Evolutionary conservation across 2,329 filamentous ascomycete species (phyloP).

Genomic region (Aspergillus spinulosporus): DNA sequence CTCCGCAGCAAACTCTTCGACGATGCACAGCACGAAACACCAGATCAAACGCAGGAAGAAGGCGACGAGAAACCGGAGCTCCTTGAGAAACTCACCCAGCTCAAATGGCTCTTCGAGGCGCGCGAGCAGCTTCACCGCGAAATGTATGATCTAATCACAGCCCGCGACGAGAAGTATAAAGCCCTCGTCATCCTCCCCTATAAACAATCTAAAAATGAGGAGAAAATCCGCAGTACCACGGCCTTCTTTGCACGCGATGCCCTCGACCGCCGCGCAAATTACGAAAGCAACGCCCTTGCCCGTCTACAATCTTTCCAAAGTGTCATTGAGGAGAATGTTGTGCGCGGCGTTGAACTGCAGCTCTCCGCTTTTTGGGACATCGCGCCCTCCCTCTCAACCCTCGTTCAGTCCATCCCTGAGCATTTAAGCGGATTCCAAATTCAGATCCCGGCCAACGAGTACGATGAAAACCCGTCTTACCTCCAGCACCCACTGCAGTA

Average conservation of each 20-base stretch:
- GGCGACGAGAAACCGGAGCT: slow-evolving; percentile 93
- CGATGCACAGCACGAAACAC: slow-evolving; percentile 66
- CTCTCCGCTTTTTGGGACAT: slow-evolving; percentile 98
- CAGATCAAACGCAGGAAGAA: slow-evolving; percentile 88
- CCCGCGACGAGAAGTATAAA: slow-evolving; percentile 83
- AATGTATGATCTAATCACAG: slow-evolving; percentile 78
- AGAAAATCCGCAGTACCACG: slow-evolving; percentile 76
- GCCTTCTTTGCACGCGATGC: slow-evolving; percentile 82
- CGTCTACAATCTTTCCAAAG: slow-evolving; percentile 75
- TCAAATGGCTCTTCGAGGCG: slow-evolving; percentile 96
- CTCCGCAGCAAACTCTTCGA: slow-evolving; percentile 71
- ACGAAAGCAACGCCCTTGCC: slow-evolving; percentile 69
- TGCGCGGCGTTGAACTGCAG: slow-evolving; percentile 87
- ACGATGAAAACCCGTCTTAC: slow-evolving; percentile 82
- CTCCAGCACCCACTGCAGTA: slow-evolving; percentile 82
- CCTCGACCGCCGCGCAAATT: slow-evolving; percentile 67
- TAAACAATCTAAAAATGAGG: slow-evolving; percentile 67
- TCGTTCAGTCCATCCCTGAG: slow-evolving; percentile 76
- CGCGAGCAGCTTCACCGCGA: slow-evolving; percentile 85
- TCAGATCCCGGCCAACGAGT: slow-evolving; percentile 75
- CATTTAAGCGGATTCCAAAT: slow-evolving; percentile 62
- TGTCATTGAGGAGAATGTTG: slow-evolving; percentile 80
- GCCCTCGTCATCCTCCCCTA: slow-evolving; percentile 83
- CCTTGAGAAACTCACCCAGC: slow-evolving; percentile 85
- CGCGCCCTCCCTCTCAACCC: slow-evolving; percentile 73